Base-by-base conservation (phyloP, 2,329 filamentous ascomycete genomes). In the Pyrenophora graminea region DNA sequence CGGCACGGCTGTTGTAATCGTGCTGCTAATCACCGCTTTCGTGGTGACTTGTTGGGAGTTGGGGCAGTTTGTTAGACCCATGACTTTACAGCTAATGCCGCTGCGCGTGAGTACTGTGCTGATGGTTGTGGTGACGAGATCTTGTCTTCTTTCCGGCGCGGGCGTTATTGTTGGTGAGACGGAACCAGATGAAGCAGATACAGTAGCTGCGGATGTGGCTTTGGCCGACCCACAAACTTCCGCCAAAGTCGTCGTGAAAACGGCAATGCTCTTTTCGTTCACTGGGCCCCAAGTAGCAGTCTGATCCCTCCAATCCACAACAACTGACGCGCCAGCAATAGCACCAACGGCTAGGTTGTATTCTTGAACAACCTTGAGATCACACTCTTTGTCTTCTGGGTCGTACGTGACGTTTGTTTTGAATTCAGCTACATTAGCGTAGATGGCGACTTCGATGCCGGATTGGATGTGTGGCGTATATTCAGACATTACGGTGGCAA, bases 321-420 rank as follows among this genome's bases (percentile, higher is more conserved):
- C 74, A 0, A 85, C 58, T 0, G 79, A 80, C 0, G 81, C 82
- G 1, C 82, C 83, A 4, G 81, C 81, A 1, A 72, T 74, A 4
- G 80, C 82, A 13, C 82, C 83, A 0, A 85, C 56, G 0, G 76
- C 82, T 9, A 85, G 62, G 3, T 66, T 62, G 61, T 82, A 85
- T 1, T 74, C 71, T 55, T 85, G 77, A 8, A 77, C 69, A 4
- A 82, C 76, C 8, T 68, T 69, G 4, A 85, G 49, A 1, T 69
- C 53, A 53, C 82, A 84, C 1, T 74, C 67, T 21, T 72, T 63
- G 1, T 71, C 65, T 0, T 70, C 62, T 3, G 73, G 60, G 0
- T 63, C 56, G 2, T 68, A 67, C 0, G 80, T 82, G 31, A 85
- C 66, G 53, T 80, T 82, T 10, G 81, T 80, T 9, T 71, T 72